Evolutionary conservation across 345 rosid species (phyloP), one percentile per base, ranked within the genome.

Genomic region (Salix suchowensis): DNA sequence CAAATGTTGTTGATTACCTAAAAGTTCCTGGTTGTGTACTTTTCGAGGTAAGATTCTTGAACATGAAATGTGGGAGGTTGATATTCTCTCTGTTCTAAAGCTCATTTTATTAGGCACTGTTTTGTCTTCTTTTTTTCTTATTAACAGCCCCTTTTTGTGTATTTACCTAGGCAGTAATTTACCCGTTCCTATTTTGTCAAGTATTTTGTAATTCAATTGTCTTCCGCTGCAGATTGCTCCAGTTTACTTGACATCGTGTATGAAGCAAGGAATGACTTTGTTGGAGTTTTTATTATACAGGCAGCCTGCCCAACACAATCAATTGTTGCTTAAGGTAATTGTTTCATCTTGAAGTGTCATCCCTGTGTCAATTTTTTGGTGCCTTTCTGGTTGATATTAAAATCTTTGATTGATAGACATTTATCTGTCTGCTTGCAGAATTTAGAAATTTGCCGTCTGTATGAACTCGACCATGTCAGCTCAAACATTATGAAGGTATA

Each of bases 401-500:
- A 46, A 30, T 67, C 40, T 61, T 73, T 62, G 66, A 24, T 62
- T 62, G 66, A 62, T 62, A 24, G 28, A 12, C 14, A 26, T 62
- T 14, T 46, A 4, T 46, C 18, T 46, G 52, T 15, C 52, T 69
- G 74, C 46, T 13, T 86, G 86, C 90, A 95, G 98, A 93, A 86
- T 65, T 74, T 95, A 79, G 98, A 95, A 88, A 88, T 95, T 80
- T 91, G 96, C 83, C 96, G 97, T 68, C 84, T 95, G 14, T 90
- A 93, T 82, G 91, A 95, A 40, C 96, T 93, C 60, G 87, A 87
- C 67, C 70, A 44, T 74, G 84, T 89, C 83, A 89, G 91, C 74
- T 84, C 92, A 74, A 87, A 86, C 70, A 89, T 91, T 76, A 93
- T 90, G 98, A 93, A 91, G 98, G 99, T 95, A 85, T 61, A 54